These are phyloP conservation scores for Ophiosphaerella korrae DNA, from an alignment of 2,329 filamentous ascomycete genomes.

Conservation along the genomic window DNA sequence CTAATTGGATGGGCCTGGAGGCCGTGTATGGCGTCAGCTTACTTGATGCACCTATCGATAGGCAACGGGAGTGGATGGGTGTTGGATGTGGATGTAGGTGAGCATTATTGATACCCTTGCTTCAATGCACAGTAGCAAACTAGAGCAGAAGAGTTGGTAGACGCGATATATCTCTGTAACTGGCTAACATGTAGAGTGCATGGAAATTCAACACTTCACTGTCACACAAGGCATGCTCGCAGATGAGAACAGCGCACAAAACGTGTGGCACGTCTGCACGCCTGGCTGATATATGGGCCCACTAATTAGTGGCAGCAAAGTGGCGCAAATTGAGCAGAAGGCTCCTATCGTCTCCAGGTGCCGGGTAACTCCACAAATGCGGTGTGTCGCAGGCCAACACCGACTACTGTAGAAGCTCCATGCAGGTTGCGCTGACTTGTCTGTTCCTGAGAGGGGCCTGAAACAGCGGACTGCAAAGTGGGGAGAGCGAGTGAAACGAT, in stretches of 20 bases:
- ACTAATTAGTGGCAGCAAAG: not conserved
- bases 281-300: conserved; percentile 11
- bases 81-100: conserved; percentile 3
- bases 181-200: conserved; percentile 18
- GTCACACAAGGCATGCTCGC: conserved; percentile 32
- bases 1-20: not conserved
- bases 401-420: conserved; percentile 3
- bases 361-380: conserved; percentile 18
- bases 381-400: conserved; percentile 30
- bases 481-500: conserved; percentile 24
- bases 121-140: conserved; percentile 18
- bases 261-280: conserved; percentile 15
- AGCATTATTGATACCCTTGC: conserved; percentile 34
- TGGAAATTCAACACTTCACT: conserved; percentile 18
- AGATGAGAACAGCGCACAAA: conserved; percentile 27
- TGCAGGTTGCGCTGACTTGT: conserved; percentile 12
- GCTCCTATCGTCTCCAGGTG: conserved; percentile 5
- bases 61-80: conserved; percentile 3
- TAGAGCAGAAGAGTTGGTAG: conserved; percentile 11
- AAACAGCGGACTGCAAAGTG: conserved; percentile 31
- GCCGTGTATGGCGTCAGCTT: not conserved
- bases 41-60: not conserved
- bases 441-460: conserved; percentile 20
- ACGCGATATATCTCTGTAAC: conserved; percentile 9
- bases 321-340: not conserved